phyloP scores from a whole-genome alignment of 2,329 filamentous ascomycete species.

The Colletotrichum chrysophilum region DNA sequence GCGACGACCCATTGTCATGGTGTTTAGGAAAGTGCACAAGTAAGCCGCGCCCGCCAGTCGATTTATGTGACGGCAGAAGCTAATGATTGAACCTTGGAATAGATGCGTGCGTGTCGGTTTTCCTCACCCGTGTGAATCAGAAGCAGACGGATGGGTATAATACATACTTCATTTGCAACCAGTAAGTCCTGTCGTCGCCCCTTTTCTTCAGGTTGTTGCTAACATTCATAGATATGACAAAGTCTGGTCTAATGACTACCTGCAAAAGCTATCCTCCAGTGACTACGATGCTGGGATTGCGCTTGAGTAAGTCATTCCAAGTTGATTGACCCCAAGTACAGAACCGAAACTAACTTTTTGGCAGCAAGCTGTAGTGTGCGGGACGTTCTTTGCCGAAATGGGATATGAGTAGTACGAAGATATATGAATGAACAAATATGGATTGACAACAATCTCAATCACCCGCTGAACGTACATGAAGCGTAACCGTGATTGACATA shows the following conservation, averaged over 20 bases:
- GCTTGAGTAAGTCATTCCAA: not conserved
- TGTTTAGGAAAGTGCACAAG: not conserved
- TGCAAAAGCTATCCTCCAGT: not conserved
- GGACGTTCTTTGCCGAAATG: not conserved
- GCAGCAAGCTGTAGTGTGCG: not conserved
- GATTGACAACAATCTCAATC: fast-evolving
- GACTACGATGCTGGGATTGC: not conserved
- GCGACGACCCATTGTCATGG: not conserved
- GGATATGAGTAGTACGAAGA: not conserved
- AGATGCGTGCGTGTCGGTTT: not conserved
- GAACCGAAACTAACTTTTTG: not conserved
- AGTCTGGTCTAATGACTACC: not conserved
- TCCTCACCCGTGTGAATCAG: not conserved
- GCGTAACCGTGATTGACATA: fast-evolving
- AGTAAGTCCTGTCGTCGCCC: not conserved
- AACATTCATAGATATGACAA: not conserved
- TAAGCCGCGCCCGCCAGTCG: fast-evolving
- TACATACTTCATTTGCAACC: not conserved
- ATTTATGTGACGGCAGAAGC: fast-evolving
- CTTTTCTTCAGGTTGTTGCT: not conserved
- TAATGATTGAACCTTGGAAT: not conserved
- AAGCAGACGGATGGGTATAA: not conserved
- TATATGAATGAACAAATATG: not conserved
- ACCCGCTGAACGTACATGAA: fast-evolving
- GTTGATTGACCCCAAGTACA: no score